These are phyloP conservation scores for Gynostemma pentaphyllum DNA, from an alignment of 306 rosid genomes.

Conservation along the genomic window DNA sequence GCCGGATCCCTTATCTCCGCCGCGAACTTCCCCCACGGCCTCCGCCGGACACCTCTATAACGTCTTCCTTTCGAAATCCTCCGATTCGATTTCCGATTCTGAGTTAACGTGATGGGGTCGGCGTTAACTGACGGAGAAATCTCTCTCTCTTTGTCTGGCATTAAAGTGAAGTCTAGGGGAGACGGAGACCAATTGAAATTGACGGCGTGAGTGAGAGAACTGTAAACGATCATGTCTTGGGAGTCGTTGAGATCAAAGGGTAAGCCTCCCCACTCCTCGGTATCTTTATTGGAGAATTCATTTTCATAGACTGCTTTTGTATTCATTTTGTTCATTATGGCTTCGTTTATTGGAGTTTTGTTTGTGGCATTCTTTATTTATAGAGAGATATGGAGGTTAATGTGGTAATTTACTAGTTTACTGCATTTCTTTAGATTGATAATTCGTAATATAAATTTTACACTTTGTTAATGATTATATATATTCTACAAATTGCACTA, in stretches of 20 bases:
- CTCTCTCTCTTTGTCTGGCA: background rate
- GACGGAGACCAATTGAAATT: conserved; percentile 43
- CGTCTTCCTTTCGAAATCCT: conserved; percentile 13
- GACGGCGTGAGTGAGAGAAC: conserved; percentile 26
- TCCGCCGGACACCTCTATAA: conserved; percentile 39
- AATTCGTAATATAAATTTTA: no score
- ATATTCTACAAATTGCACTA: no score
- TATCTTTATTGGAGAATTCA: background rate
- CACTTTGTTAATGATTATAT: no score
- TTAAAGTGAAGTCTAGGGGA: conserved; percentile 12
- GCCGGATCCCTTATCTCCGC: conserved; percentile 55
- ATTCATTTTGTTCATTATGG: background rate
- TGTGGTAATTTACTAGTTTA: no score
- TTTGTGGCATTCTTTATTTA: background rate
- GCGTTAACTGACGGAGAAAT: background rate
- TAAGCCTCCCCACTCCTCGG: conserved; percentile 37
- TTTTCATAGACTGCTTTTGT: background rate
- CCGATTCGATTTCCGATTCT: background rate
- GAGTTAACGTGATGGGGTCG: background rate
- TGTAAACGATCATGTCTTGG: conserved; percentile 39
- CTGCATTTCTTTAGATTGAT: no score
- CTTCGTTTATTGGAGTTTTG: background rate
- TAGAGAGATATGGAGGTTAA: background rate
- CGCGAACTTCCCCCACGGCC: conserved; percentile 55
- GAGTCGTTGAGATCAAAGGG: conserved; percentile 36